Conservation (phyloP, 768 basidiomycete species). For the Collybiopsis confluens region DNA sequence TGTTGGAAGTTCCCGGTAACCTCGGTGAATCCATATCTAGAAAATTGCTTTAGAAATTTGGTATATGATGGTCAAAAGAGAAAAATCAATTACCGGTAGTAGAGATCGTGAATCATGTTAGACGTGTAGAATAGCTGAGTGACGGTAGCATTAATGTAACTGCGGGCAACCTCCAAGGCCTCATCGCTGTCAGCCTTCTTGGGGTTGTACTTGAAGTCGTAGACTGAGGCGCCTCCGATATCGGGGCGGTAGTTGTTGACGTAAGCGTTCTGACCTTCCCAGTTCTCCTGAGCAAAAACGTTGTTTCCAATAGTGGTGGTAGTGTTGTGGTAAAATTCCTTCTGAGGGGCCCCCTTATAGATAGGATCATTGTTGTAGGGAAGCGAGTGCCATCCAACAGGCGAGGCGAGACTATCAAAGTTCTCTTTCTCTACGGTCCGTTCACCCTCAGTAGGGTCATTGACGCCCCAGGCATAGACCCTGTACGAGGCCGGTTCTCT, state of each 20-base stretch:
- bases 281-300: slow-evolving; percentile 93
- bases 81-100: slow-evolving; percentile 51
- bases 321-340: slow-evolving; percentile 52
- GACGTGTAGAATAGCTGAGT: slow-evolving; percentile 87
- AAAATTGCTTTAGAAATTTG: slow-evolving; percentile 8
- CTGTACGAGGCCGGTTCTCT: slow-evolving; percentile 50
- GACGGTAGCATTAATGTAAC: slow-evolving; percentile 82
- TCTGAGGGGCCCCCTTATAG: slow-evolving; percentile 20
- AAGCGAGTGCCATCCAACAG: slow-evolving; percentile 88
- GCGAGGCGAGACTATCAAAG: slow-evolving; percentile 75
- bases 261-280: slow-evolving; percentile 67
- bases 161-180: slow-evolving; percentile 67
- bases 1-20: slow-evolving; percentile 95
- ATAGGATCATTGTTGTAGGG: slow-evolving; percentile 69
- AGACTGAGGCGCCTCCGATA: slow-evolving; percentile 48
- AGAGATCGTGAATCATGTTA: slow-evolving; percentile 80
- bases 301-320: slow-evolving; percentile 89
- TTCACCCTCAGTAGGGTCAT: slow-evolving; percentile 76
- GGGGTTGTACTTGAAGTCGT: slow-evolving; percentile 78
- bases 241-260: slow-evolving; percentile 77
- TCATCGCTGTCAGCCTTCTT: slow-evolving; percentile 47
- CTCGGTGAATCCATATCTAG: slow-evolving; percentile 88
- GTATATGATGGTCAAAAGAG: neutral
- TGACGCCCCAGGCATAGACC: slow-evolving; percentile 77
- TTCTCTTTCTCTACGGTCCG: slow-evolving; percentile 57